Conservation (phyloP, 2,329 filamentous ascomycete genomes). For the Trematosphaeria pertusa region DNA sequence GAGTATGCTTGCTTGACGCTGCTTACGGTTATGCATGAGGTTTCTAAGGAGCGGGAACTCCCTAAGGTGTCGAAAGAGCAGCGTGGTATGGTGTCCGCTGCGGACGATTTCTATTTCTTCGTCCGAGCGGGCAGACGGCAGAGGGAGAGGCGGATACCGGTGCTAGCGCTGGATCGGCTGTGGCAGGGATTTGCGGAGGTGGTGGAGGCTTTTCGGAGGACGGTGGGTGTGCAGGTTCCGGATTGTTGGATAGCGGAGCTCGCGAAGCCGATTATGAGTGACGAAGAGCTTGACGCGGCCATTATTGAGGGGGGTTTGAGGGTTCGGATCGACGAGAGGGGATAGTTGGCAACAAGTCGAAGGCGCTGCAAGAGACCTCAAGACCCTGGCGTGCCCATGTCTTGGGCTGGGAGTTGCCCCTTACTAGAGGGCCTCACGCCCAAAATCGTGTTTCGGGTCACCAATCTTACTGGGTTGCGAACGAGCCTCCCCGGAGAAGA, state of each 20-base stretch:
- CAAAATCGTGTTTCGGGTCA: too few species aligned
- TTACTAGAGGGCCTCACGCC: too few species aligned
- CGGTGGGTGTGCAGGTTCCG: neutral
- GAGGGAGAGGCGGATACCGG: neutral
- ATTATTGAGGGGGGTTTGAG: too few species aligned
- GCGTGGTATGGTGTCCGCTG: neutral
- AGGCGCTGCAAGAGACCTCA: too few species aligned
- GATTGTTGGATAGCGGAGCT: neutral
- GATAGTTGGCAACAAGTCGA: too few species aligned
- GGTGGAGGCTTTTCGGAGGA: neutral
- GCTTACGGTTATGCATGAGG: neutral
- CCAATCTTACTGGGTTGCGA: too few species aligned
- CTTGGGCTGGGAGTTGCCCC: too few species aligned
- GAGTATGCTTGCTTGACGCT: neutral
- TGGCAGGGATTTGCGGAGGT: neutral
- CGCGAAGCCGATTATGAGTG: neutral
- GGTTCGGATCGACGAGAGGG: too few species aligned
- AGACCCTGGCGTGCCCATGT: too few species aligned
- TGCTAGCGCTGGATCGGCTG: neutral
- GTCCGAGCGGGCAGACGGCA: neutral
- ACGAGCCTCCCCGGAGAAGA: too few species aligned
- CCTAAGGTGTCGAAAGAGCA: neutral
- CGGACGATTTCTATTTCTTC: neutral
- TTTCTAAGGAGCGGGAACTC: neutral
- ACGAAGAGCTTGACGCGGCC: neutral